Evolutionary conservation across 306 rosid genomes (phyloP), one percentile per base, ranked within the genome.

Genomic region (Rosa lucieae): DNA sequence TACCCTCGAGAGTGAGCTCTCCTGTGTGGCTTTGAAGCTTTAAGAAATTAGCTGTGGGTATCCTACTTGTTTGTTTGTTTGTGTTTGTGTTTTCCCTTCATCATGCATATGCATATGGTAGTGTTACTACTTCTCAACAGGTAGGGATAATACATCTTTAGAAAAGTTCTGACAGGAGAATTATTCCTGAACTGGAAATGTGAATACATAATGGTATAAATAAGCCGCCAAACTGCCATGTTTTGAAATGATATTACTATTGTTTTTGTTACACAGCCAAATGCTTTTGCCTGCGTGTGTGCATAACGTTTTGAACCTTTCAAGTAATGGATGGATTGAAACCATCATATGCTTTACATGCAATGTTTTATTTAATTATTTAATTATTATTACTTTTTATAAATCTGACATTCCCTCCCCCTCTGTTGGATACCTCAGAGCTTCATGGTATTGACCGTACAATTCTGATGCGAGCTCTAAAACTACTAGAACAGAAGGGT

Each of bases 401-500:
- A 67, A 58, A 66, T 26, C 47, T 77, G 70, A 67, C 8, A 5
- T 21, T 40, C 29, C 21, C 67, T 53, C 6, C 29, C 42, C 32
- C 12, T 51, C 53, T 78, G 75, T 84, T 84, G 70, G 67, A 15
- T 80, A 26, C 66, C 74, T 77, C 89, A 94, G 98, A 94, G 78
- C 97, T 94, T 67, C 90, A 89, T 0, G 93, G 96, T 82, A 89
- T 94, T 67, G 98, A 94, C 79, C 92, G 89, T 44, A 89, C 86
- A 63, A 80, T 94, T 83, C 77, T 94, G 77, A 89, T 88, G 84
- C 90, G 96, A 26, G 94, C 98, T 74, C 77, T 94, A 89, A 94
- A 88, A 77, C 85, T 83, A 18, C 82, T 94, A 14, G 98, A 94
- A 77, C 96, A 94, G 73, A 94, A 92, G 82, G 98, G 98, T 73